Evolutionary conservation across 352 stramenopile species (phyloP), one percentile per base, ranked within the genome.

Genomic region (Globisporangium uncinulatum): DNA sequence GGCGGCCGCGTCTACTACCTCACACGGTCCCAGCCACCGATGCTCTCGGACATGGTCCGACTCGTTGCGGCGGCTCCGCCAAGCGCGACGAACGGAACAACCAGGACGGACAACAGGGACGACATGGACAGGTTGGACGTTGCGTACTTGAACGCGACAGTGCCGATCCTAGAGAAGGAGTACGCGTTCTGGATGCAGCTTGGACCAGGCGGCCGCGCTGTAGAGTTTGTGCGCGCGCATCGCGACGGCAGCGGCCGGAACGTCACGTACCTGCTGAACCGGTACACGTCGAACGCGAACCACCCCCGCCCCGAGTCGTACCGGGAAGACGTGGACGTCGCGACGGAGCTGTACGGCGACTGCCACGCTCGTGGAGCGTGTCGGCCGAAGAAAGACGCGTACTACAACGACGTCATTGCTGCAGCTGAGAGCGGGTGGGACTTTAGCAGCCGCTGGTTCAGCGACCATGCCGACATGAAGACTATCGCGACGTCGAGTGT

Each of bases 1-100:
- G 91, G 91, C 37, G 87, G 81, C 0, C 80, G 91, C 10, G 71
- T 96, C 21, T 97, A 97, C 74, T 97, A 97, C 69, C 66, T 95
- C 21, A 87, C 83, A 49, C 84, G 91, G 19, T 94, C 79, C 24
- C 91, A 97, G 64, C 91, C 91, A 8, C 91, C 91, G 0, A 82
- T 97, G 70, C 86, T 97, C 9, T 90, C 82, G 0, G 80, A 92
- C 32, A 95, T 95, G 86, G 83, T 95, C 19, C 61, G 72, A 24
- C 51, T 91, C 29, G 69, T 92, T 14, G 76, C 77, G 42, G 52
- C 31, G 6, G 24, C 24, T 29, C 24, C 24, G 24, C 24, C 4
- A 29, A 29, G 24, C 24, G 24, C 24, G 24, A 29, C 24, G 24
- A 29, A 29, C 24, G 24, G 24, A 29, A 29, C 24, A 4, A 29